These are phyloP conservation scores for Pneumocystis carinii DNA, from an alignment of 1,139 yeast genomes.

Conservation along the genomic window DNA sequence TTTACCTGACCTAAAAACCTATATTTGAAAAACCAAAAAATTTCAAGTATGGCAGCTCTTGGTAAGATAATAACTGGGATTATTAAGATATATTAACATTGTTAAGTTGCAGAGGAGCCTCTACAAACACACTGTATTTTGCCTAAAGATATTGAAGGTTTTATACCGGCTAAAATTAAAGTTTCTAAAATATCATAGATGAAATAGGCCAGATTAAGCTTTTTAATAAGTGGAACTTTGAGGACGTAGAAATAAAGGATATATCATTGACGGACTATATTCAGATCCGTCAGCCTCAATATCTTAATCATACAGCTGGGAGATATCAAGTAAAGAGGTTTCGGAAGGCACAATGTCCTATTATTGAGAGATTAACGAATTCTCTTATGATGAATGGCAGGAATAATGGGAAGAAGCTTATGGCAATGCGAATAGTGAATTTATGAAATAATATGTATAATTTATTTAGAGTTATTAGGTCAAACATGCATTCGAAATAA, in stretches of 20 bases:
- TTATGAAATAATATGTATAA: constrained; percentile 40
- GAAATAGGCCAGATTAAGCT: constrained; percentile 94
- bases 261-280: constrained; percentile 96
- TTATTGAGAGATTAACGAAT: constrained; percentile 98
- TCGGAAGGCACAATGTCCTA: constrained; percentile 99
- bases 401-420: constrained; percentile 99
- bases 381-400: constrained; percentile 99
- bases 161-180: no score
- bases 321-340: constrained; percentile 99
- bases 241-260: constrained; percentile 86
- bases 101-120: not conserved
- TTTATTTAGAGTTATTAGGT: not conserved
- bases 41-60: not conserved
- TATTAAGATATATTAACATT: not conserved
- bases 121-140: not conserved
- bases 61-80: not conserved
- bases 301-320: constrained; percentile 98
- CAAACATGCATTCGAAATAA: constrained; percentile 52
- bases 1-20: no score
- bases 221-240: constrained; percentile 99
- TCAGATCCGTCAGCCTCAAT: constrained; percentile 94
- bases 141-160: not conserved
- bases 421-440: constrained; percentile 99
- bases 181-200: constrained; percentile 53
- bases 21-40: no score